A percentile compares a stretch with the other conserved stretches of the same genome.
These are phyloP conservation scores for Pythium vanterpoolii DNA, from an alignment of 352 stramenopile species.

Conservation along the genomic window DNA sequence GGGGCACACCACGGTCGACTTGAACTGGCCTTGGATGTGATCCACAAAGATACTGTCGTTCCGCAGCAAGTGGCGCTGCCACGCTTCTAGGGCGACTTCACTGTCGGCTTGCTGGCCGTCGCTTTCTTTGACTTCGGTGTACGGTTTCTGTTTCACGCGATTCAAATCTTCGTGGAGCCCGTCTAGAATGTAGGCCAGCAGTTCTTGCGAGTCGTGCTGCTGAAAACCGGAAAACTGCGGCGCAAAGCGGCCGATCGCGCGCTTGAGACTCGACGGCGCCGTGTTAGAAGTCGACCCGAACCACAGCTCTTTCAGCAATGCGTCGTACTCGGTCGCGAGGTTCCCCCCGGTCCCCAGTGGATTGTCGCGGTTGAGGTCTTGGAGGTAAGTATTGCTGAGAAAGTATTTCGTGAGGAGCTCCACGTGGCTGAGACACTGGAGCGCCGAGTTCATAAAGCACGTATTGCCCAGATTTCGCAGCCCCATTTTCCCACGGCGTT, in stretches of 20 bases:
- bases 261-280: constrained; percentile 59
- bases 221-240: constrained; percentile 97
- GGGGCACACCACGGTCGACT: constrained; percentile 96
- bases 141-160: constrained; percentile 89
- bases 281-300: constrained; percentile 82
- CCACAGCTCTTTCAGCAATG: constrained; percentile 95
- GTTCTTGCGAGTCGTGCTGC: constrained; percentile 96
- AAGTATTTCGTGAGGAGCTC: constrained; percentile 94
- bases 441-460: constrained; percentile 83
- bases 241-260: constrained; percentile 88
- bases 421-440: constrained; percentile 91
- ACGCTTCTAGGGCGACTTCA: background rate
- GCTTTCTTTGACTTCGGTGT: constrained; percentile 71
- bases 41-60: constrained; percentile 89
- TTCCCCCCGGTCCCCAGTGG: constrained; percentile 47
- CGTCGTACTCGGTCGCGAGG: constrained; percentile 25
- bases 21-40: constrained; percentile 95
- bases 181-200: constrained; percentile 96
- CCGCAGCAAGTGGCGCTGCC: background rate
- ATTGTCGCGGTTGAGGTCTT: constrained; percentile 96
- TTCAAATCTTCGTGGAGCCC: constrained; percentile 99
- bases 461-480: constrained; percentile 83
- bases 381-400: constrained; percentile 88
- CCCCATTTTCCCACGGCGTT: constrained; percentile 73
- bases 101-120: background rate